These are phyloP conservation scores for Thyridium curvatum DNA, from an alignment of 2,329 filamentous ascomycete species.

Conservation along the genomic window DNA sequence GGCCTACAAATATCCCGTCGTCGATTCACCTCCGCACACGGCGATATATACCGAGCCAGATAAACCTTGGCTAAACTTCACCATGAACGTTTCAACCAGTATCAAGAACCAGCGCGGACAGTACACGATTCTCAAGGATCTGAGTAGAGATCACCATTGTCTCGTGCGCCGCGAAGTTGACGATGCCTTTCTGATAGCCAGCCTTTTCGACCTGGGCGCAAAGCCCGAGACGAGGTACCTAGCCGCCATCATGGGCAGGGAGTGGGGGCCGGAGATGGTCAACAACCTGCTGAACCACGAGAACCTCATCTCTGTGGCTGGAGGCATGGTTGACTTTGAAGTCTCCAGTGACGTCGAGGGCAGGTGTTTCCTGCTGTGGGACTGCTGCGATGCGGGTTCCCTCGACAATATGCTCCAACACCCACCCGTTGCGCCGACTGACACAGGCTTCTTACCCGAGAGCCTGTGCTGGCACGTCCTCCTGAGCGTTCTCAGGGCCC, in stretches of 20 bases:
- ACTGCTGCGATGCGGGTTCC: constrained; percentile 45
- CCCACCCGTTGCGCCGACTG: constrained; percentile 9
- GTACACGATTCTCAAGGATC: too few relatives aligned
- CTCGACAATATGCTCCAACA: constrained; percentile 31
- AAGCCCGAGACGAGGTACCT: constrained; percentile 7
- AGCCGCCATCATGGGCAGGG: constrained; percentile 18
- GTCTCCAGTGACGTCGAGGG: not conserved
- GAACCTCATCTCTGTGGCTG: constrained; percentile 38
- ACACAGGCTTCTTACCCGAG: constrained; percentile 37
- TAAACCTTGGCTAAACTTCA: too few relatives aligned
- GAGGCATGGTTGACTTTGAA: constrained; percentile 18
- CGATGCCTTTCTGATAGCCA: constrained; percentile 25
- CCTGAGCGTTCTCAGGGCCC: constrained; percentile 36
- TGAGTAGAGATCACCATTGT: constrained; percentile 6
- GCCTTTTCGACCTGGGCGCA: constrained; percentile 11
- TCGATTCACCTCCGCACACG: too few relatives aligned
- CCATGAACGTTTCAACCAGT: too few relatives aligned
- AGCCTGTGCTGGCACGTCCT: constrained; percentile 51
- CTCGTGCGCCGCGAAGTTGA: constrained; percentile 22
- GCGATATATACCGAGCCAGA: too few relatives aligned
- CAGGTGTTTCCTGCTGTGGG: constrained; percentile 36
- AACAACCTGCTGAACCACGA: constrained; percentile 39
- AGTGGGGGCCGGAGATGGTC: constrained; percentile 20
- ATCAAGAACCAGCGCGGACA: too few relatives aligned
- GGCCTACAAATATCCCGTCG: too few relatives aligned